Conservation (phyloP, 1,284 basidiomycete species). For the Heterobasidion occidentale region DNA sequence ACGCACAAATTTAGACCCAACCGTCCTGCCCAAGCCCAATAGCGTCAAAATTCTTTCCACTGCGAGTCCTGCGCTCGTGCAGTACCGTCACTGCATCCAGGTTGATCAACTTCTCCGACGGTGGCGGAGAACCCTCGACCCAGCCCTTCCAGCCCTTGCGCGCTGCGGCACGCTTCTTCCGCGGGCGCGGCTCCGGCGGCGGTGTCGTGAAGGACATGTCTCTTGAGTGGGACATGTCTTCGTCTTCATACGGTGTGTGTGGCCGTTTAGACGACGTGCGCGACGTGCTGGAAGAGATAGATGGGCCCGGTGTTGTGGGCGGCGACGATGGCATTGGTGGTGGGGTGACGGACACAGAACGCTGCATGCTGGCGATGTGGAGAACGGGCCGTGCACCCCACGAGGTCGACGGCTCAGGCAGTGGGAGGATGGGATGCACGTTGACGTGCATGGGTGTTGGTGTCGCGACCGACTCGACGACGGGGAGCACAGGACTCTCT, state of each 20-base stretch:
- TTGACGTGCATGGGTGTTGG: constrained; percentile 2
- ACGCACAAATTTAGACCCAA: constrained; percentile 30
- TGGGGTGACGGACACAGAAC: constrained; percentile 66
- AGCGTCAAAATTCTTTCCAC: constrained; percentile 75
- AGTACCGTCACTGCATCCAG: constrained; percentile 55
- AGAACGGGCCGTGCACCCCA: constrained; percentile 62
- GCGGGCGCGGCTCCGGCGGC: constrained; percentile 21
- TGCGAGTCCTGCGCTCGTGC: constrained; percentile 61
- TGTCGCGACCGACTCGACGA: constrained; percentile 9
- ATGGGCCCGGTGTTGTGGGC: constrained; percentile 64
- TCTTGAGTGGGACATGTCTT: constrained; percentile 26
- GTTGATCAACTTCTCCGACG: constrained; percentile 74
- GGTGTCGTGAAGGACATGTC: constrained; percentile 20
- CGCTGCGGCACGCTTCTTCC: constrained; percentile 63
- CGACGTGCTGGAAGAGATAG: constrained; percentile 62
- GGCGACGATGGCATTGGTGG: constrained; percentile 60
- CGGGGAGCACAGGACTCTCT: constrained; percentile 11
- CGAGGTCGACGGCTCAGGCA: constrained; percentile 20
- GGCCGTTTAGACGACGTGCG: constrained; percentile 73
- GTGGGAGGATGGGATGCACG: constrained; percentile 1
- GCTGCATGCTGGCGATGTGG: constrained; percentile 55
- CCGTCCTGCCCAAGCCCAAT: constrained; percentile 48
- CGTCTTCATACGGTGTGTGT: constrained; percentile 50
- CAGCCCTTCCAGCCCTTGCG: constrained; percentile 82
- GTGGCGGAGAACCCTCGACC: constrained; percentile 75